phyloP scores from a whole-genome alignment of 2,329 filamentous ascomycete genomes.

The Penicillium sp. region DNA sequence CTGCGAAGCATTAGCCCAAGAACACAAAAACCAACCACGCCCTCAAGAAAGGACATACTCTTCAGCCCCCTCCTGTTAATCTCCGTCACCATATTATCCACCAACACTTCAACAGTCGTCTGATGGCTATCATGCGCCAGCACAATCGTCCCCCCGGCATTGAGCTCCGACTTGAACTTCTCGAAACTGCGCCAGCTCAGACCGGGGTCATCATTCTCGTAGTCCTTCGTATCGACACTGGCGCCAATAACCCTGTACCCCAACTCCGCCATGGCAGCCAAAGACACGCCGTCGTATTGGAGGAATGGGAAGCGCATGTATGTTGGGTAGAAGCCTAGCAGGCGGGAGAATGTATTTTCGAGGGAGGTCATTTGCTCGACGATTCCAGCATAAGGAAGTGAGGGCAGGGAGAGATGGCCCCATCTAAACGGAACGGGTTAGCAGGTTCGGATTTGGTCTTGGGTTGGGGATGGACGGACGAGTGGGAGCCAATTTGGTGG shows the following conservation, averaged over 20 bases:
- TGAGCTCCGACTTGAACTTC: slow-evolving; percentile 31
- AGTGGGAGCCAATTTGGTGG: slow-evolving; percentile 48
- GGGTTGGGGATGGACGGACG: slow-evolving; percentile 24
- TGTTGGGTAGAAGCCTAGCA: slow-evolving; percentile 44
- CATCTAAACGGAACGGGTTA: slow-evolving; percentile 25
- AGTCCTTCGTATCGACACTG: slow-evolving; percentile 45
- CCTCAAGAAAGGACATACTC: slow-evolving; percentile 19
- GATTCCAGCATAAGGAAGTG: slow-evolving; percentile 31
- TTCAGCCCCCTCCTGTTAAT: slow-evolving; percentile 42
- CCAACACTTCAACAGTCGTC: slow-evolving; percentile 33
- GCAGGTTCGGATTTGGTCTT: neutral
- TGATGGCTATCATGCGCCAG: slow-evolving; percentile 39
- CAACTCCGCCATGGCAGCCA: slow-evolving; percentile 37
- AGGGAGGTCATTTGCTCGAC: slow-evolving; percentile 40
- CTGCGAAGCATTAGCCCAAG: slow-evolving; percentile 18
- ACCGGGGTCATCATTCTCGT: slow-evolving; percentile 30
- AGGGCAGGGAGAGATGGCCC: slow-evolving; percentile 39
- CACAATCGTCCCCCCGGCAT: slow-evolving; percentile 31
- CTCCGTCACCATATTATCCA: slow-evolving; percentile 33
- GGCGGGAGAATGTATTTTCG: slow-evolving; percentile 38
- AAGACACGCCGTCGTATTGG: slow-evolving; percentile 29
- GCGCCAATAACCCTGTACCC: slow-evolving; percentile 45
- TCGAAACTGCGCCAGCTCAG: slow-evolving; percentile 29
- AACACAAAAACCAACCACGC: neutral
- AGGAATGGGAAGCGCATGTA: slow-evolving; percentile 50